Evolutionary conservation across 1,284 basidiomycete genomes (phyloP).

Genomic region (Moesziomyces globuligerus): DNA sequence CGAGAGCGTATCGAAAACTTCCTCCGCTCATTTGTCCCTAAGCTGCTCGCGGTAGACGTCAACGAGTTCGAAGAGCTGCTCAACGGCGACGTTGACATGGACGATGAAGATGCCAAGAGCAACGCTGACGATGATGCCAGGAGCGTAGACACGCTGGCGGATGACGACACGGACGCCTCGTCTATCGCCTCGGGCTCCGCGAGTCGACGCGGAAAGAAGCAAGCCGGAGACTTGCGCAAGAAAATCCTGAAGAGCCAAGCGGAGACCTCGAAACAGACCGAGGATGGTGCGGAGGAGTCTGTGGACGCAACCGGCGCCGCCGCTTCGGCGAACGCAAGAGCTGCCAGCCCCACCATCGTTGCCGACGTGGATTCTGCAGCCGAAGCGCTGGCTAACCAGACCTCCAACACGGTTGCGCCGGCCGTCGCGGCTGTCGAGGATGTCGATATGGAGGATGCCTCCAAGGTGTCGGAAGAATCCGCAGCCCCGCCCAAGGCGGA

Average conservation of each 20-base stretch:
- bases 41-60: slow-evolving; percentile 80
- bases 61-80: slow-evolving; percentile 69
- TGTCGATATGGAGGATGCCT: slow-evolving; percentile 52
- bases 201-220: slow-evolving; percentile 35
- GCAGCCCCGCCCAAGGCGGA: background rate
- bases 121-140: slow-evolving; percentile 67
- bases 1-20: slow-evolving; percentile 85
- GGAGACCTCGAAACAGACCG: slow-evolving; percentile 51
- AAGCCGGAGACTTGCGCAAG: slow-evolving; percentile 47
- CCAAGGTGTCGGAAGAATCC: slow-evolving; percentile 9
- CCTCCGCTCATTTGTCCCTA: slow-evolving; percentile 83
- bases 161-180: slow-evolving; percentile 40
- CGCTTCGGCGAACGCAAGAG: slow-evolving; percentile 35
- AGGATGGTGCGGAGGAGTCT: slow-evolving; percentile 33
- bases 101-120: slow-evolving; percentile 44
- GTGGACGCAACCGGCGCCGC: slow-evolving; percentile 34
- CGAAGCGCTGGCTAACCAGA: slow-evolving; percentile 48
- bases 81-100: slow-evolving; percentile 46
- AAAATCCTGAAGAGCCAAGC: slow-evolving; percentile 53
- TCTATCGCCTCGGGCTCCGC: slow-evolving; percentile 43
- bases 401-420: slow-evolving; percentile 39
- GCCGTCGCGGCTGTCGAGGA: slow-evolving; percentile 30
- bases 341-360: slow-evolving; percentile 43
- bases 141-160: slow-evolving; percentile 46
- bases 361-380: slow-evolving; percentile 41